Percentiles rank a stretch among this genome's conserved stretches.
These are phyloP conservation scores for Actinidia arguta DNA, from an alignment of 179 eudicot species.

Conservation along the genomic window DNA sequence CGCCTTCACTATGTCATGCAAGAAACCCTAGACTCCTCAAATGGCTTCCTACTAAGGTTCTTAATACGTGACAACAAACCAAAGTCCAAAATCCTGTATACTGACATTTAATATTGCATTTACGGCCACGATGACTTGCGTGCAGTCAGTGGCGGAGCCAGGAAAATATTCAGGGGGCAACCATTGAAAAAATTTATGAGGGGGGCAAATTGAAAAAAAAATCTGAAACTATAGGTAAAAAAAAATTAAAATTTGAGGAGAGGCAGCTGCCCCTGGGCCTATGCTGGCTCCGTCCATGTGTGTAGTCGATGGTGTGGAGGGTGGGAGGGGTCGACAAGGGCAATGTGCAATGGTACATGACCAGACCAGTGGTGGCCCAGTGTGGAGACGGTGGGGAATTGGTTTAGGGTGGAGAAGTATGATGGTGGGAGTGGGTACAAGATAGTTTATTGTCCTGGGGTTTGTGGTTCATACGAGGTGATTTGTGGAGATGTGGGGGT, in stretches of 20 bases:
- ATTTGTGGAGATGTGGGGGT: conserved; percentile 41
- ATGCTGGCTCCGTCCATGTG: too few species aligned
- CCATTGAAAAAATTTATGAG: too few species aligned
- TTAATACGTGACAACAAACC: conserved; percentile 23
- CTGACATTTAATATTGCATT: conserved; percentile 40
- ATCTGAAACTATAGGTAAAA: too few species aligned
- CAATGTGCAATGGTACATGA: conserved; percentile 29
- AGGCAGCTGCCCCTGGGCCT: too few species aligned
- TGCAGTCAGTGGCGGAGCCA: too few species aligned
- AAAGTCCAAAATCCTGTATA: conserved; percentile 12
- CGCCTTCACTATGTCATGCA: conserved; percentile 37
- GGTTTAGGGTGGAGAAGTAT: conserved; percentile 40
- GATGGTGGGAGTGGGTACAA: conserved; percentile 31
- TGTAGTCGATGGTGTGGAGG: conserved; percentile 42
- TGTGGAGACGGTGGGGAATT: conserved; percentile 28
- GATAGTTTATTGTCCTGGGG: conserved; percentile 41
- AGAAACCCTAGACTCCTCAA: conserved; percentile 20
- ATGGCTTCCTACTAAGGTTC: conserved; percentile 29
- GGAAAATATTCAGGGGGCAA: too few species aligned
- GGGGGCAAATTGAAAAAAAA: too few species aligned
- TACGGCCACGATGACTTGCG: conserved; percentile 37
- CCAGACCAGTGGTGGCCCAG: conserved; percentile 38
- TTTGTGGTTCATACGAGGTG: conserved; percentile 36
- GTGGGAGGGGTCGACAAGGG: conserved; percentile 20
- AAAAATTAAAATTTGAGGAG: too few species aligned